Conservation (phyloP, 2,329 filamentous ascomycete genomes). For the Diaporthe citriasiana region DNA sequence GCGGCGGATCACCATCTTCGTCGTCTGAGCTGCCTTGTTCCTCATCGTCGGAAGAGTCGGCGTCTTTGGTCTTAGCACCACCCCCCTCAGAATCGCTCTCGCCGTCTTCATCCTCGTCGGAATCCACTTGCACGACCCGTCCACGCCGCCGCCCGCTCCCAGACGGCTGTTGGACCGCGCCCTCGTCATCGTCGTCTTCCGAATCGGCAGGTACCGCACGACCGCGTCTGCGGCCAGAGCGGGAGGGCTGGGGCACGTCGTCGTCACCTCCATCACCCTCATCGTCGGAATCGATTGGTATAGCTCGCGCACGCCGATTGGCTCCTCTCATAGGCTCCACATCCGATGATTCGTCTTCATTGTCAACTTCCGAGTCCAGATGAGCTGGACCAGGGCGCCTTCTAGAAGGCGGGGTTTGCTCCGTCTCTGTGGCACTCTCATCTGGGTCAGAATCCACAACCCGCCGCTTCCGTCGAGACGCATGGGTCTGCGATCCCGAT, state of each 20-base stretch:
- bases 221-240: background rate
- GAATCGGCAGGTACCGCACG: background rate
- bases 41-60: background rate
- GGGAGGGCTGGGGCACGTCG: background rate
- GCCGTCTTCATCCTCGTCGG: conserved; percentile 18
- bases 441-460: conserved; percentile 32
- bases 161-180: background rate
- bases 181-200: conserved; percentile 37
- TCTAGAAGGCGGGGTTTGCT: background rate
- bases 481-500: background rate
- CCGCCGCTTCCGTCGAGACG: conserved; percentile 1
- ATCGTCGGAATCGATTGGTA: conserved; percentile 12
- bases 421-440: conserved; percentile 18
- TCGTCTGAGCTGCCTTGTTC: background rate
- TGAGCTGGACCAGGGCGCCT: background rate
- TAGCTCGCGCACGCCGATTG: conserved; percentile 11
- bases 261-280: background rate
- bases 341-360: background rate
- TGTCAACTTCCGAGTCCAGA: conserved; percentile 35
- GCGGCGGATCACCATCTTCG: conserved; percentile 32
- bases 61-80: background rate
- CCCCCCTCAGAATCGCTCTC: conserved; percentile 16
- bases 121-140: conserved; percentile 1
- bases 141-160: background rate
- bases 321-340: background rate